These are phyloP conservation scores for Aspergillus alliaceus DNA, from an alignment of 2,329 filamentous ascomycete species.

Conservation along the genomic window DNA sequence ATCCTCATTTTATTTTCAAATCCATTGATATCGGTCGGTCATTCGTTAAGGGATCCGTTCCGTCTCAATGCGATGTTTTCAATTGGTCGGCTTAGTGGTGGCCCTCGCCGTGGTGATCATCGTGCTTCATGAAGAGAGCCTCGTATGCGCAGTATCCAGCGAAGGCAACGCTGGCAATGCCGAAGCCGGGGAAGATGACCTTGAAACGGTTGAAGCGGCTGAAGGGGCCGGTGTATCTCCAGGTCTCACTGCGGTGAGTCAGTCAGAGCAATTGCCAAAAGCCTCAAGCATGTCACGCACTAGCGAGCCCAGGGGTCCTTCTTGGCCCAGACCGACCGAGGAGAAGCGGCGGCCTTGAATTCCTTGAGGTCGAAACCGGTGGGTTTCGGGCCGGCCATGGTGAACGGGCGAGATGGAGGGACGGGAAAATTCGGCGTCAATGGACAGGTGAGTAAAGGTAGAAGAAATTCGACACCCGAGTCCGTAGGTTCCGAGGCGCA, in stretches of 20 bases:
- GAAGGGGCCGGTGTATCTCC: constrained; percentile 90
- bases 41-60: background rate
- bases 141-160: constrained; percentile 87
- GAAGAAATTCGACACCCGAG: constrained; percentile 1
- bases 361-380: constrained; percentile 90
- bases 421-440: constrained; percentile 1
- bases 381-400: constrained; percentile 63
- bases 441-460: constrained; percentile 11
- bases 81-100: constrained; percentile 52
- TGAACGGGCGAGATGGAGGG: constrained; percentile 25
- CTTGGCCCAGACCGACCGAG: constrained; percentile 48
- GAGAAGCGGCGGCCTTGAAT: constrained; percentile 70
- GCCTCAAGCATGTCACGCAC: constrained; percentile 43
- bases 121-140: constrained; percentile 77
- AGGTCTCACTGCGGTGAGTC: constrained; percentile 70
- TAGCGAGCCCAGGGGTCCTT: constrained; percentile 64
- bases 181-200: constrained; percentile 81
- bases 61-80: background rate
- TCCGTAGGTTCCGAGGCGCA: constrained; percentile 14
- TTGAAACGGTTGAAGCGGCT: constrained; percentile 87
- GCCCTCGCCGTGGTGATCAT: constrained; percentile 57
- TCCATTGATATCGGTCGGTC: constrained; percentile 10
- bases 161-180: constrained; percentile 90
- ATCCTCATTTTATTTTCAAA: constrained; percentile 9
- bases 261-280: constrained; percentile 7